phyloP scores from a whole-genome alignment of 768 basidiomycete species.

The Calocybe gangraenosa region DNA sequence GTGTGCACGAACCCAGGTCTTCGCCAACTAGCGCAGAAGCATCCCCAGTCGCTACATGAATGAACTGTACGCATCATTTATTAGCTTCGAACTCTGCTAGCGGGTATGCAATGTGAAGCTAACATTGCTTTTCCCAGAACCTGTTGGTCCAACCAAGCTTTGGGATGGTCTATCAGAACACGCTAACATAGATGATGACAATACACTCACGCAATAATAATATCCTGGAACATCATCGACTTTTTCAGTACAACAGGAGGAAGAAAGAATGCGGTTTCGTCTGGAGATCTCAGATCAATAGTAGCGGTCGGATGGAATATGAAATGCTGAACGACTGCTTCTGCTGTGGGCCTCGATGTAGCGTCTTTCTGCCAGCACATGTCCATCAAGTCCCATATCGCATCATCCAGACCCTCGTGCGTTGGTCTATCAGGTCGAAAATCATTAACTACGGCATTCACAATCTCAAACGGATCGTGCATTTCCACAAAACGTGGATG shows the following conservation, averaged over 20 bases:
- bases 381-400: slow-evolving; percentile 8
- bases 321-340: background rate
- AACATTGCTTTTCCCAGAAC: slow-evolving; percentile 27
- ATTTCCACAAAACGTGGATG: slow-evolving; percentile 7
- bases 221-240: slow-evolving; percentile 11
- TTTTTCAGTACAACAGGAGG: background rate
- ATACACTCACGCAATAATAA: slow-evolving; percentile 16
- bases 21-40: slow-evolving; percentile 13
- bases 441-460: slow-evolving; percentile 3
- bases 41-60: slow-evolving; percentile 15
- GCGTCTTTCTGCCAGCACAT: slow-evolving; percentile 4
- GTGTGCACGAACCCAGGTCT: slow-evolving; percentile 19
- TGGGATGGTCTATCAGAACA: no score
- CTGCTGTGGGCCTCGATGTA: background rate
- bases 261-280: background rate
- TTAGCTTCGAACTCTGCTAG: background rate
- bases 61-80: slow-evolving; percentile 18
- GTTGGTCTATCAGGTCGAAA: slow-evolving; percentile 1
- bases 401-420: slow-evolving; percentile 1
- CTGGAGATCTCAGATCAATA: background rate
- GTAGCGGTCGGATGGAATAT: background rate
- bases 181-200: no score
- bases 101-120: background rate
- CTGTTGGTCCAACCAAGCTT: slow-evolving; percentile 27
- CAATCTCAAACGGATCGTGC: slow-evolving; percentile 1